Base-by-base conservation (phyloP, 768 basidiomycete species). In the Tylopilus cervinicoccineus region DNA sequence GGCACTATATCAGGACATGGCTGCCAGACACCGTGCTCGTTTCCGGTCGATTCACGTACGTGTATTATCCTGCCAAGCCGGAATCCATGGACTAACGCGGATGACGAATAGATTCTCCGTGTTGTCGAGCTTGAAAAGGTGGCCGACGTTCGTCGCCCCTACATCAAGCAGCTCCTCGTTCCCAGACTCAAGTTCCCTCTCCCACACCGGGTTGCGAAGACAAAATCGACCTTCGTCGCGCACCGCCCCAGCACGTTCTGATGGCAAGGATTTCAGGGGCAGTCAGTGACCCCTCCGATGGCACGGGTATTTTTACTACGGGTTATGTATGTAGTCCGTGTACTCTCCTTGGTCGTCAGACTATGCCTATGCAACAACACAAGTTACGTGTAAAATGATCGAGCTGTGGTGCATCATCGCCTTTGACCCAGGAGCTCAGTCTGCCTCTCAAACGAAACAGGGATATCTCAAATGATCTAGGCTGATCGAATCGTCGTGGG, bases 1-100 rank as follows among this genome's bases (percentile, higher is more conserved):
- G 80, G 79, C 85, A 61, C 73, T 97, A 70, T 98, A 98, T 83
- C 95, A 98, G 76, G 95, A 98, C 74, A 97, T 99, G 95, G 92
- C 96, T 63, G 93, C 96, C 54, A 82, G 94, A 59, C 95, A 99
- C 73, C 93, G 95, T 74, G 96, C 96, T 57, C 93, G 96, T 69
- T 97, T 98, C 86, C 83, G 95, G 73, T 97, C 92, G 37, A 94
- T 98, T 72, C 93, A 95, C 72, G 91, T 94, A 60, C 55, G 88
- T 67, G 10, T 65, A 39, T 16, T n/a, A 14, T 7, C 9, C 6
- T 11, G 24, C 2, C 11, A 19, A 17, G 34, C 17, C 20, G 8
- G 9, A 19, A 23, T 19, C 4, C n/a, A 36, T 46, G 8, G 41
- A 16, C 26, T 58, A 28, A 57, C 19, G 11, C n/a, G 38, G 23